phyloP scores from a whole-genome alignment of 2,329 filamentous ascomycete species.

The Trichoderma pleuroti region DNA sequence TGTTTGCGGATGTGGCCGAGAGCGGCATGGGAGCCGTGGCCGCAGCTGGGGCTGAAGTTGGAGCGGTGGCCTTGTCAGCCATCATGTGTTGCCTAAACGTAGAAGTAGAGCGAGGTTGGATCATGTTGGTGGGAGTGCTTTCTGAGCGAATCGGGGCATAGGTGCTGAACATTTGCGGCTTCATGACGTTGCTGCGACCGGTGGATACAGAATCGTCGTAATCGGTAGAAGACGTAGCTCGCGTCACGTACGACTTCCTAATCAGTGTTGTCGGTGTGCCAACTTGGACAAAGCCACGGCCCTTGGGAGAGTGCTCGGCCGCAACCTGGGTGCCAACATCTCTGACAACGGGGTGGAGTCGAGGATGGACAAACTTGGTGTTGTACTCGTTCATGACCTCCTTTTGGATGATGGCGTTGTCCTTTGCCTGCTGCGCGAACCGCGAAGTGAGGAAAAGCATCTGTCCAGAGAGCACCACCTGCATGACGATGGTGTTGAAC shows the following conservation, averaged over 20 bases:
- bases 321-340: constrained; percentile 78
- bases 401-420: constrained; percentile 78
- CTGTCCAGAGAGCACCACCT: constrained; percentile 71
- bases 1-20: constrained; percentile 25
- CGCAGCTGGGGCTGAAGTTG: constrained; percentile 22
- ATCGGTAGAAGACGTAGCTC: constrained; percentile 77
- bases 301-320: constrained; percentile 40
- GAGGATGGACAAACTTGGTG: constrained; percentile 88
- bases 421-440: constrained; percentile 82
- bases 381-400: constrained; percentile 96
- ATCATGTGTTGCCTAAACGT: constrained; percentile 36
- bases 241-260: constrained; percentile 73
- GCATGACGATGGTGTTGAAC: constrained; percentile 75
- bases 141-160: constrained; percentile 34
- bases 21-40: constrained; percentile 19
- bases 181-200: constrained; percentile 36
- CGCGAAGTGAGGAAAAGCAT: constrained; percentile 68
- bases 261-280: constrained; percentile 60
- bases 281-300: constrained; percentile 43
- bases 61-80: constrained; percentile 27
- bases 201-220: constrained; percentile 50
- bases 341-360: constrained; percentile 73
- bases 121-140: constrained; percentile 31
- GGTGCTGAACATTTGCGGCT: constrained; percentile 43
- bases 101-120: constrained; percentile 30